These are phyloP conservation scores for Populus nigra DNA, from an alignment of 345 rosid genomes.

Conservation along the genomic window DNA sequence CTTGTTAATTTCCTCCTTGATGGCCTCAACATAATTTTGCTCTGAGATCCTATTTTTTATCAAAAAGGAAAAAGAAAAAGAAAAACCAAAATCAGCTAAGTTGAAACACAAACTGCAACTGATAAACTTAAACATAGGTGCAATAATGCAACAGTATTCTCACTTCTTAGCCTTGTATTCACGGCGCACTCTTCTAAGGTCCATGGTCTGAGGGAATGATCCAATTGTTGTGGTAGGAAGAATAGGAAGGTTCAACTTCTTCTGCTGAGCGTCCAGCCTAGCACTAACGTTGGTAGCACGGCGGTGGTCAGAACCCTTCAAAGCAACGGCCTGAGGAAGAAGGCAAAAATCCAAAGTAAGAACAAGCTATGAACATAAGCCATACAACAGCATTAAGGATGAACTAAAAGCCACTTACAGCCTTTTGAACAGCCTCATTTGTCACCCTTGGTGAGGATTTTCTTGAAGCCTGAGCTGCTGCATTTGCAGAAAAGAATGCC, in stretches of 20 bases:
- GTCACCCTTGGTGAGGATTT: conserved; percentile 88
- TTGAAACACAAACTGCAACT: neutral
- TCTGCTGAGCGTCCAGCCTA: conserved; percentile 93
- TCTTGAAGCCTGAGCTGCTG: conserved; percentile 81
- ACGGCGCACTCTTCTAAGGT: conserved; percentile 96
- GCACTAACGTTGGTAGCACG: conserved; percentile 80
- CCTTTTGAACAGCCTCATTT: conserved; percentile 87
- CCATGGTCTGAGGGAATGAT: conserved; percentile 88
- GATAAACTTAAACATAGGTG: neutral
- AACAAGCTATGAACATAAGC: neutral
- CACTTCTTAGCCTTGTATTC: conserved; percentile 98
- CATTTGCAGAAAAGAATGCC: conserved; percentile 76
- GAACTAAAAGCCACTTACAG: conserved; percentile 51
- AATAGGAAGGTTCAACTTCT: conserved; percentile 88
- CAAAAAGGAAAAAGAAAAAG: neutral
- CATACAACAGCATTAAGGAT: conserved; percentile 1
- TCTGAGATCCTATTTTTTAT: conserved; percentile 65
- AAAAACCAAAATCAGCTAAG: neutral
- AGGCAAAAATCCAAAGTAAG: neutral
- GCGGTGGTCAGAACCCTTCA: conserved; percentile 88
- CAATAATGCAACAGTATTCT: conserved; percentile 12
- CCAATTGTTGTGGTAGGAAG: conserved; percentile 96
- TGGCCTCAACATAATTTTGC: conserved; percentile 80
- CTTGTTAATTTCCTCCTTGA: conserved; percentile 86
- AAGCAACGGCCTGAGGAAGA: conserved; percentile 74